Conservation (phyloP, 1,284 basidiomycete species). For the Fomitiporia mediterranea region DNA sequence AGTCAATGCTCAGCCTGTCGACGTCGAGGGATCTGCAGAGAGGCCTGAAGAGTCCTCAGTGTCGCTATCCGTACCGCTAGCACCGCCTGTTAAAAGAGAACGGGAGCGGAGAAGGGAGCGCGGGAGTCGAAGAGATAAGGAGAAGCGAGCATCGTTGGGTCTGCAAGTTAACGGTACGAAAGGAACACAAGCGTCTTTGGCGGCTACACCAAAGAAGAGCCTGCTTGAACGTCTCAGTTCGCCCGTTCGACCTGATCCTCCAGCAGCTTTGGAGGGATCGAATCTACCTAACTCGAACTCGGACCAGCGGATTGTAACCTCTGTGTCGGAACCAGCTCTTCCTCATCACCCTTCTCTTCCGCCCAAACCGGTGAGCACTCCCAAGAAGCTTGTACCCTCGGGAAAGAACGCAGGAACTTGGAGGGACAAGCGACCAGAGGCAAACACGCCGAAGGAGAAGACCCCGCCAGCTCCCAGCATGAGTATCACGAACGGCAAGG, state of each 20-base stretch:
- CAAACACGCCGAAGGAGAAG: neutral
- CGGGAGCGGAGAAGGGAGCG: slow-evolving; percentile 18
- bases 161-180: slow-evolving; percentile 3
- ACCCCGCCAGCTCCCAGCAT: no score
- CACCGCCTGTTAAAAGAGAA: neutral
- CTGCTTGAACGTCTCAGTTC: slow-evolving; percentile 18
- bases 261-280: neutral
- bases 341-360: slow-evolving; percentile 7
- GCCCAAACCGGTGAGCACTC: slow-evolving; percentile 6
- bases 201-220: slow-evolving; percentile 12
- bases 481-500: no score
- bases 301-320: neutral
- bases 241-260: slow-evolving; percentile 6
- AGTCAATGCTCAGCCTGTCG: neutral
- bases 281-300: neutral
- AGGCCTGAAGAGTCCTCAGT: neutral
- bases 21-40: neutral
- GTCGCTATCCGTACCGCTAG: neutral
- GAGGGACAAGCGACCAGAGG: neutral
- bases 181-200: neutral
- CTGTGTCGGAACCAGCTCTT: neutral
- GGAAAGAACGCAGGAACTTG: neutral
- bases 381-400: neutral
- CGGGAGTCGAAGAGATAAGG: slow-evolving; percentile 12
- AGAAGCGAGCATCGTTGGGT: neutral